A percentile compares a stretch with the other conserved stretches of the same genome.
phyloP scores from a whole-genome alignment of 257 asterid species.

The Cruciata laevipes region DNA sequence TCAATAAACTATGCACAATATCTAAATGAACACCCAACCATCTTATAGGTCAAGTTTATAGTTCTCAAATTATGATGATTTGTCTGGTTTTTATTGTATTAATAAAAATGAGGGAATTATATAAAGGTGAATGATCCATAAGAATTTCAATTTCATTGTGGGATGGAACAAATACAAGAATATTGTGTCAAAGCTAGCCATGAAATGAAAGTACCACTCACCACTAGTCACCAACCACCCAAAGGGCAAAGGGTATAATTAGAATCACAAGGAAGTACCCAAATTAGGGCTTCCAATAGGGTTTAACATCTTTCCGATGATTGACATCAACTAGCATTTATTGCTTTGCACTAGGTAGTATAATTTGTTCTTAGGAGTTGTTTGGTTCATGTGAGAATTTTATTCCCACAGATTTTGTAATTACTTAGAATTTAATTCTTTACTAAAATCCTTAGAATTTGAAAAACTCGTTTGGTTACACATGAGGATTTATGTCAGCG shows the following conservation, averaged over 20 bases:
- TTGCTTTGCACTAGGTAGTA: constrained; percentile 24
- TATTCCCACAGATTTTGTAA: too few species aligned
- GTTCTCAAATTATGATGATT: too few species aligned
- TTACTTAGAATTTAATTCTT: too few species aligned
- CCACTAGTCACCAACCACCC: neutral
- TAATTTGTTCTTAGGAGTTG: too few species aligned
- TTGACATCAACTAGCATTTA: constrained; percentile 24
- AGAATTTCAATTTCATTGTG: constrained; percentile 1
- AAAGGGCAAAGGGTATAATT: neutral
- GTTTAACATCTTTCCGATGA: constrained; percentile 18
- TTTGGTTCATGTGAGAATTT: too few species aligned
- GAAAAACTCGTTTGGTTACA: too few species aligned
- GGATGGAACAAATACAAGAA: neutral
- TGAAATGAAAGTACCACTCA: neutral
- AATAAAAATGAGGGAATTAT: neutral
- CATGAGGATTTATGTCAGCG: too few species aligned
- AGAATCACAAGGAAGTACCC: constrained; percentile 18
- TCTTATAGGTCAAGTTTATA: too few species aligned
- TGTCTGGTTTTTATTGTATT: too few species aligned
- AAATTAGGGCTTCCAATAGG: constrained; percentile 18
- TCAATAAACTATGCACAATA: too few species aligned
- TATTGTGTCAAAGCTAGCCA: neutral
- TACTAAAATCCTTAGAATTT: too few species aligned
- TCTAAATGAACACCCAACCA: too few species aligned
- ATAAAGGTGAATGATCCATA: neutral